Base-by-base conservation (phyloP, 257 asterid species). In the Galeopsis tetrahit region DNA sequence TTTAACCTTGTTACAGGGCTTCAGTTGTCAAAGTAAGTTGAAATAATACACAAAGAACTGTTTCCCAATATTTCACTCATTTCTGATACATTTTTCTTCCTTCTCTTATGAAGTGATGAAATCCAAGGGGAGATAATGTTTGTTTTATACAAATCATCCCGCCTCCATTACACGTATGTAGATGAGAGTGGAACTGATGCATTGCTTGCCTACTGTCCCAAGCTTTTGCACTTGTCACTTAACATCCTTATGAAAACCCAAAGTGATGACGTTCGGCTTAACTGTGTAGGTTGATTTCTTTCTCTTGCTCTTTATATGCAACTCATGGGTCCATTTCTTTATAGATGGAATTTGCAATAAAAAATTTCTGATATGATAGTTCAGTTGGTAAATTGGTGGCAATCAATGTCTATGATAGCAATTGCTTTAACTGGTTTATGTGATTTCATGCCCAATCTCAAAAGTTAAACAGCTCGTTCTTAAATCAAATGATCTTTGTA, bases 121-220 rank as follows among this genome's bases (percentile, higher is more conserved):
- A 83, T 88, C 76, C 97, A 87, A 75, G 98, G 97, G 82, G 99
- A 94, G 88, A 85, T 88, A 79, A 79, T 91, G 83, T 94, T 89
- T 75, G 89, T 89, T 71, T 69, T 94, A 70, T 91, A 89, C 82
- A 87, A 85, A 79, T 71, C 81, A 55, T 85, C 86, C 72, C 81
- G 80, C 72, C 93, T 85, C 63, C 87, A 80, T 55, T 83, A 81
- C 63, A 76, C 77, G 67, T 77, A 75, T 81, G 75, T 64, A 81
- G 92, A 82, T 62, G 78, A 76, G 75, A 71, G 80, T 74, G 76
- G 77, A 53, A 43, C 78, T 63, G 90, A 86, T 77, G 70, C 75
- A 51, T 81, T 89, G 60, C 74, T 83, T 44, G 79, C 83, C 33
- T 74, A 83, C 70, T 82, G 85, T 83, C 87, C 91, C 74, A 89